These are phyloP conservation scores for Neofusicoccum umdonicola DNA, from an alignment of 2,329 filamentous ascomycete species.

Conservation along the genomic window DNA sequence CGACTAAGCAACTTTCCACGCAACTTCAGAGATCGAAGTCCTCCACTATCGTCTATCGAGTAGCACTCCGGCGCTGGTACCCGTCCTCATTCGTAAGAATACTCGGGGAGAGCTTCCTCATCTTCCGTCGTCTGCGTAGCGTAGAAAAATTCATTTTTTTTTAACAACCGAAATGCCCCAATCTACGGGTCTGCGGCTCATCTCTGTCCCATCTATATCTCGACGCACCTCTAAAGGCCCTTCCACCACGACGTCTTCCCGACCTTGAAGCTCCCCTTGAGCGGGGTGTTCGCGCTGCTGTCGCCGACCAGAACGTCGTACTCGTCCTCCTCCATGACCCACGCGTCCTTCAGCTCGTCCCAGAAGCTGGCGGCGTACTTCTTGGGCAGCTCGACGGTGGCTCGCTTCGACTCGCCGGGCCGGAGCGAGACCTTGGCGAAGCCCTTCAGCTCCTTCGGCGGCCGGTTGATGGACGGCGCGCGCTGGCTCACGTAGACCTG, in stretches of 20 bases:
- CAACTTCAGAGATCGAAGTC: no score
- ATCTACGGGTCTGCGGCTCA: no score
- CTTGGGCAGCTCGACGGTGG: conserved; percentile 56
- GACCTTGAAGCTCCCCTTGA: conserved; percentile 57
- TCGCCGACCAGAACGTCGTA: conserved; percentile 63
- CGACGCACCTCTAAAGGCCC: conserved; percentile 48
- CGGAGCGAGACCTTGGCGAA: conserved; percentile 64
- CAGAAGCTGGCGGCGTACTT: conserved; percentile 70
- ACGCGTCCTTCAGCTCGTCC: conserved; percentile 65
- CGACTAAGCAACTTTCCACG: no score
- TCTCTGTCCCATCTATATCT: no score
- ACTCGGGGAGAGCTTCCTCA: no score
- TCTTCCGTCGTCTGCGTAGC: no score
- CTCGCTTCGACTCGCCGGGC: conserved; percentile 56
- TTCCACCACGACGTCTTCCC: conserved; percentile 66
- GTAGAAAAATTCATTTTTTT: no score
- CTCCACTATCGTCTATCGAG: no score
- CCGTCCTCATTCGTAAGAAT: no score
- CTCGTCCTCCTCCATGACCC: conserved; percentile 64
- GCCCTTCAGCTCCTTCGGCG: conserved; percentile 66
- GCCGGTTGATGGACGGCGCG: conserved; percentile 56
- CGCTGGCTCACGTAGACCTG: conserved; percentile 64
- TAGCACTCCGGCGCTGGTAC: no score
- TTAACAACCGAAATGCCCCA: no score
- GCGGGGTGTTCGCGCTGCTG: conserved; percentile 54